A percentile compares a stretch with the other conserved stretches of the same genome.
Conservation (phyloP, 169 alveolate species). For the Babesia ovata region DNA sequence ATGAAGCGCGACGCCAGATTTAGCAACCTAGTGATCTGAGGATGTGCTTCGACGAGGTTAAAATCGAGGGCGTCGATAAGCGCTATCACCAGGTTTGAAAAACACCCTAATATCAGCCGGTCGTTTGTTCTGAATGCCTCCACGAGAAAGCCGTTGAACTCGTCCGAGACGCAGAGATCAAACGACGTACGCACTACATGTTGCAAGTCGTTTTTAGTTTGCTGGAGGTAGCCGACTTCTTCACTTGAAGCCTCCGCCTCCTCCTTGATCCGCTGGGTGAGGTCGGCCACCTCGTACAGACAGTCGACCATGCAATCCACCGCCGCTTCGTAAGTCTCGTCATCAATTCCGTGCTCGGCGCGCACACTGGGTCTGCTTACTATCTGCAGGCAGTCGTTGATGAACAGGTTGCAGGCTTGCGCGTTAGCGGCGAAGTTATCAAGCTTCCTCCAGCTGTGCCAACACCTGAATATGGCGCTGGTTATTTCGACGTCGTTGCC, state of each 20-base stretch:
- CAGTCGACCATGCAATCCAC: slow-evolving; percentile 54
- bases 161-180: slow-evolving; percentile 30
- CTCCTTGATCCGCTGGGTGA: not conserved
- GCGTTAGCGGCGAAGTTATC: slow-evolving; percentile 35
- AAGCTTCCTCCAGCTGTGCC: slow-evolving; percentile 57
- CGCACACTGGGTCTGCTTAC: slow-evolving; percentile 5
- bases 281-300: slow-evolving; percentile 29
- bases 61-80: slow-evolving; percentile 37
- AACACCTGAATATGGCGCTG: slow-evolving; percentile 36
- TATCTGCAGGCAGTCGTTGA: slow-evolving; percentile 43
- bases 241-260: slow-evolving; percentile 26
- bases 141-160: slow-evolving; percentile 13
- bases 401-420: slow-evolving; percentile 27
- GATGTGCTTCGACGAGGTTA: not conserved
- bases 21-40: slow-evolving; percentile 20
- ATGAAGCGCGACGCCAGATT: slow-evolving; percentile 14
- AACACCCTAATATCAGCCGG: slow-evolving; percentile 12
- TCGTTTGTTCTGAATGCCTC: slow-evolving; percentile 40
- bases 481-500: slow-evolving; percentile 18
- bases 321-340: slow-evolving; percentile 51
- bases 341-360: slow-evolving; percentile 23
- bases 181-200: slow-evolving; percentile 20
- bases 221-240: not conserved
- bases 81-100: slow-evolving; percentile 31
- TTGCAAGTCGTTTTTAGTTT: slow-evolving; percentile 26